Conservation (phyloP, 768 basidiomycete genomes). For the Phallus indusiatus region DNA sequence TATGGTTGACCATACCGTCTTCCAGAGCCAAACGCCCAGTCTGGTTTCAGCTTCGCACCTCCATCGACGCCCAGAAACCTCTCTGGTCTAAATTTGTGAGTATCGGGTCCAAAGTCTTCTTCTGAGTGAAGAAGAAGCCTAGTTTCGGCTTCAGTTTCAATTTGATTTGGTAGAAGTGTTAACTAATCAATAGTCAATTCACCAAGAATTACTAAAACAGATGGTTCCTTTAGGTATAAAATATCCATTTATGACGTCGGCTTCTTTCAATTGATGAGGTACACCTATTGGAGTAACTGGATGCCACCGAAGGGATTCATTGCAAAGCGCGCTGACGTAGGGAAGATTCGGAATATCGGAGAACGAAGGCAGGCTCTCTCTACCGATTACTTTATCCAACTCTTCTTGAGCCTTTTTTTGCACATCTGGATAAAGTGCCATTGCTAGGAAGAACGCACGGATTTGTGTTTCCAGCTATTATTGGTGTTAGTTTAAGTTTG, state of each 20-base stretch:
- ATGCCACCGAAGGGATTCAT: constrained; percentile 21
- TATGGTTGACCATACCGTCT: constrained; percentile 5
- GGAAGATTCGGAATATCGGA: constrained; percentile 19
- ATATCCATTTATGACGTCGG: constrained; percentile 24
- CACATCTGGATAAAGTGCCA: constrained; percentile 18
- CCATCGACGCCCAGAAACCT: constrained; percentile 20
- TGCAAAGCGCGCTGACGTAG: constrained; percentile 18
- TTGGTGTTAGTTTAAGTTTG: no score
- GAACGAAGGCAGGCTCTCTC: constrained; percentile 15
- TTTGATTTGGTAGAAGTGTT: background rate
- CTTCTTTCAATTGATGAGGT: constrained; percentile 19
- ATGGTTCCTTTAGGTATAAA: constrained; percentile 22
- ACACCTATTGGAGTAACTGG: constrained; percentile 13
- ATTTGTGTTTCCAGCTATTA: background rate
- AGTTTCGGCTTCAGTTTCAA: no score
- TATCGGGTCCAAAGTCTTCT: constrained; percentile 20
- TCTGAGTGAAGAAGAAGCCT: constrained; percentile 5
- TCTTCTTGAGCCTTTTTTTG: constrained; percentile 14
- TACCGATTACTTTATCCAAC: constrained; percentile 14
- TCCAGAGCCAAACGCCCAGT: constrained; percentile 1
- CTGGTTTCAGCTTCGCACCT: constrained; percentile 5
- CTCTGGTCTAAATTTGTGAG: constrained; percentile 23
- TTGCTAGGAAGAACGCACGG: constrained; percentile 13
- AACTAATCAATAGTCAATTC: background rate
- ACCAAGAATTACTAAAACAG: constrained; percentile 10